Evolutionary conservation across 2,329 filamentous ascomycete species (phyloP).

Genomic region (Microcera coccophila): DNA sequence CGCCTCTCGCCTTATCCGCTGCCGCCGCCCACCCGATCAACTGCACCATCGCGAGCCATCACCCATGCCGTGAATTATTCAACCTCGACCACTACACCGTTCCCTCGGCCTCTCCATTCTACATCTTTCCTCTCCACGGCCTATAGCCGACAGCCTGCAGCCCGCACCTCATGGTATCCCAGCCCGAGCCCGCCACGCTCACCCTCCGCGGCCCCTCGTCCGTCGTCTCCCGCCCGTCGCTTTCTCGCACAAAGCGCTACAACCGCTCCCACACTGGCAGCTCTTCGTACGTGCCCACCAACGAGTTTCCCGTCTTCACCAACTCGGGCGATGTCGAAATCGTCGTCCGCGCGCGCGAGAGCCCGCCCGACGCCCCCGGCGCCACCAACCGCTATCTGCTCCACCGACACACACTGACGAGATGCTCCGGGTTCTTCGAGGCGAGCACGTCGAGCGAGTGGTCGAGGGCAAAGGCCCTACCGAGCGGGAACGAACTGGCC

Average conservation of each 20-base stretch:
- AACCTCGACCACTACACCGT: not conserved
- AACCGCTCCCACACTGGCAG: constrained; percentile 78
- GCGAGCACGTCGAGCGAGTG: constrained; percentile 77
- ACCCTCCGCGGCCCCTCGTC: constrained; percentile 53
- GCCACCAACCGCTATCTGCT: constrained; percentile 77
- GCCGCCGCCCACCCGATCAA: constrained; percentile 5
- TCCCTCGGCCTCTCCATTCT: constrained; percentile 1
- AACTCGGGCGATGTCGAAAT: constrained; percentile 94
- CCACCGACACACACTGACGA: constrained; percentile 79
- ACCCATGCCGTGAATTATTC: constrained; percentile 6
- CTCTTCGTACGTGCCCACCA: constrained; percentile 65
- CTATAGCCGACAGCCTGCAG: no score
- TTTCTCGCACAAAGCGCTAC: constrained; percentile 63
- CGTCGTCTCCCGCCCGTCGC: constrained; percentile 60
- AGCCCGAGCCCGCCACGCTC: constrained; percentile 51
- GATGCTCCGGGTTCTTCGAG: constrained; percentile 93
- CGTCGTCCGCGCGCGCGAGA: constrained; percentile 58
- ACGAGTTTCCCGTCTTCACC: constrained; percentile 89
- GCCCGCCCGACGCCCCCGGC: constrained; percentile 14
- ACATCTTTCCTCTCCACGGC: no score
- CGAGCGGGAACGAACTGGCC: constrained; percentile 45
- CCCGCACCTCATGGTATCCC: constrained; percentile 55
- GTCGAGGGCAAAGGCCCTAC: constrained; percentile 38
- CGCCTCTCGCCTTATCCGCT: constrained; percentile 14
- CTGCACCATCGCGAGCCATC: constrained; percentile 11